Base-by-base conservation (phyloP, 208 protist species). In the Acanthamoeba polyphaga region DNA sequence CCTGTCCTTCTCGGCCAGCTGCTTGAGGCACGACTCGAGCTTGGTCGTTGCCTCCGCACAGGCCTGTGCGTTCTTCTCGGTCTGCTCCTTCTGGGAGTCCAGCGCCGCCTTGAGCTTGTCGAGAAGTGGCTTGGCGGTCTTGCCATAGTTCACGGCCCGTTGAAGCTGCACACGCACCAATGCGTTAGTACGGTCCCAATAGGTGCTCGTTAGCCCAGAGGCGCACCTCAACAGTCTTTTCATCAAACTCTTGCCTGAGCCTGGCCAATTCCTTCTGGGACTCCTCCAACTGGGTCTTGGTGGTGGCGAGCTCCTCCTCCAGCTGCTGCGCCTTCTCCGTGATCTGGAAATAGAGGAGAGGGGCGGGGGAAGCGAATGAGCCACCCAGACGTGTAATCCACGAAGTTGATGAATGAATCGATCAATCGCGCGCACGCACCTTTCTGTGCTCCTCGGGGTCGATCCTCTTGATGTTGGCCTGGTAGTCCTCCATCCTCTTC, bases 361-460 rank as follows among this genome's bases (percentile, higher is more conserved):
- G n/a, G n/a, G n/a, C n/a, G n/a, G n/a, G n/a, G n/a, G n/a, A n/a
- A n/a, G n/a, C n/a, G n/a, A n/a, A n/a, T n/a, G 19, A 9, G 2
- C 34, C 32, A 17, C 32, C 19, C 19, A 15, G 15, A 24, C 34
- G 27, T 17, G 22, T 19, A 19, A 17, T 7, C 12, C 13, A 78
- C 2, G 32, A 46, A 32, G 70, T 8, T 15, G 58, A 62, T 3
- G 17, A 24, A 15, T 15, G 8, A 46, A 46, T 62, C 58, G 6
- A 62, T 62, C 13, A n/a, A n/a, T n/a, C n/a, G n/a, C n/a, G n/a
- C n/a, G 12, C 58, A 62, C 12, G 58, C 58, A 62, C 58, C 70
- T 78, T 87, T 10, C 46, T 19, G 78, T 87, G 78, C 46, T 87
- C 49, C 34, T 87, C 78, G 12, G 78, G 78, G 78, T 87, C 78